Evolutionary conservation across 192 early-diverging fungal genomes (phyloP), one percentile per base, ranked within the genome.

Genomic region (Powellomyces hirtus): DNA sequence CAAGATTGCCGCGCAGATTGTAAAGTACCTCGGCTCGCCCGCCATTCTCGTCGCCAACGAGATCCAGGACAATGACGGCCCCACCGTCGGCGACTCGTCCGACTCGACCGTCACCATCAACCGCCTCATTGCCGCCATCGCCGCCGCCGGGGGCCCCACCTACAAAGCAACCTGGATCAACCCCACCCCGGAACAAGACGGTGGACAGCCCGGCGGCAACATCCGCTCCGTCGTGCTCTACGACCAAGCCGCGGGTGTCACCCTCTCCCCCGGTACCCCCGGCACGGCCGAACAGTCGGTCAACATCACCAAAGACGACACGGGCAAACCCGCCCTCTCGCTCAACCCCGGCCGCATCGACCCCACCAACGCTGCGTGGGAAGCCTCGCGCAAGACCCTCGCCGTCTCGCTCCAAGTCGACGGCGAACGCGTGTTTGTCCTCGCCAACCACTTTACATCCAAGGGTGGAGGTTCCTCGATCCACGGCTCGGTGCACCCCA

Each of bases 141-240:
- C 11, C 14, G 24, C 30, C 18, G 64, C 64, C 38, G 64, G 64
- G 16, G 64, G 64, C 1, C 64, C 64, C 18, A 55, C 29, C 4
- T 66, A 66, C 52, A 56, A 66, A 22, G 64, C 64, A 29, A 56
- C 64, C 4, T 66, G 64, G 64, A 56, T 66, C 8, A 50, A 66
- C 52, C 64, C 64, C 22, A 52, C 24, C 14, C 26, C 14, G 34
- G 31, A 38, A 5, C 14, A 22, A 11, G 64, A 66, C 37, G 64
- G 64, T 40, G 64, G 64, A 20, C 26, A 66, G 35, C 64, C 64
- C 1, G 31, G 29, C 6, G 64, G 64, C 22, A 66, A 66, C 52
- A 66, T 66, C 64, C 64, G 64, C 20, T 38, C 30, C 4, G 64
- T 66, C 4, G 34, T 66, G 2, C 56, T 66, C 33, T 66, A 66